Conservation (phyloP, 768 basidiomycete species). For the Leccinum disarticulatum region DNA sequence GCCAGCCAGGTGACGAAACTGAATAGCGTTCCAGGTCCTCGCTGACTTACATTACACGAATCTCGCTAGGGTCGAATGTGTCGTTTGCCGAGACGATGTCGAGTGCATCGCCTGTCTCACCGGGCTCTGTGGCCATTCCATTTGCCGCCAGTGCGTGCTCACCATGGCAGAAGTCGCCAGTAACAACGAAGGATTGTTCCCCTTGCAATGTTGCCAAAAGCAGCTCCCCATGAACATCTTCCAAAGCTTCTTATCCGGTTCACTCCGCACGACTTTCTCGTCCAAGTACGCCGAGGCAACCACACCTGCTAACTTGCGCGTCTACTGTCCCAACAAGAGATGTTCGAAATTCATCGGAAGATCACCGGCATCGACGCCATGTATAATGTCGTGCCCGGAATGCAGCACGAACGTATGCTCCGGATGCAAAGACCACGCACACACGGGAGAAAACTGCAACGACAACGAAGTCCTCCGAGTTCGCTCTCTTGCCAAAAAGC, state of each 20-base stretch:
- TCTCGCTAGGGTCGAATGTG: slow-evolving; percentile 31
- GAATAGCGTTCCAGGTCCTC: neutral
- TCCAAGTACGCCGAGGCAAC: slow-evolving; percentile 48
- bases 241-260: slow-evolving; percentile 31
- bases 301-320: slow-evolving; percentile 40
- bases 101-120: slow-evolving; percentile 25
- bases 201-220: slow-evolving; percentile 50
- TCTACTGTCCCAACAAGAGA: slow-evolving; percentile 47
- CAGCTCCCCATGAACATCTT: slow-evolving; percentile 34
- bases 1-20: too few relatives aligned
- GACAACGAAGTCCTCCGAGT: slow-evolving; percentile 44
- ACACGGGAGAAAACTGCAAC: slow-evolving; percentile 40
- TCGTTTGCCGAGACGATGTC: slow-evolving; percentile 41
- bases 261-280: slow-evolving; percentile 35
- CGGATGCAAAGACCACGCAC: slow-evolving; percentile 47
- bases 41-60: neutral
- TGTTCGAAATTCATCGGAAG: slow-evolving; percentile 56
- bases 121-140: slow-evolving; percentile 46
- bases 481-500: slow-evolving; percentile 43
- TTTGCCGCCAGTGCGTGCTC: slow-evolving; percentile 46
- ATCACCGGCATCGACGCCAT: slow-evolving; percentile 24
- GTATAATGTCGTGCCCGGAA: slow-evolving; percentile 35
- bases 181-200: slow-evolving; percentile 50
- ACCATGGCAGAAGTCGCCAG: slow-evolving; percentile 43
- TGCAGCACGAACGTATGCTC: slow-evolving; percentile 47